phyloP scores from a whole-genome alignment of 495 filamentous ascomycete genomes.

The Sabuloglossum arenarium region DNA sequence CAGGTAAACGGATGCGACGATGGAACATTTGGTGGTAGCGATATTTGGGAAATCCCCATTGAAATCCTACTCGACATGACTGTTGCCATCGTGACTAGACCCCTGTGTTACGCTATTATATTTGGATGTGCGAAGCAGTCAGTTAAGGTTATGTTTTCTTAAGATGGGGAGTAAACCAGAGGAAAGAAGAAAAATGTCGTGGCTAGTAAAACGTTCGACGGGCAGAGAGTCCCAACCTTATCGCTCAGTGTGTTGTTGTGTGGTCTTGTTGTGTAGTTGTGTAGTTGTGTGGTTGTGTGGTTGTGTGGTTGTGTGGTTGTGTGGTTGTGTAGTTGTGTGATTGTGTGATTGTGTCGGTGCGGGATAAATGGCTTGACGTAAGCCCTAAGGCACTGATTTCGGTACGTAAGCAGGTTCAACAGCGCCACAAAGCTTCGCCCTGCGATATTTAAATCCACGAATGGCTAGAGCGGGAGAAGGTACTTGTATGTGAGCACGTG shows the following conservation, averaged over 20 bases:
- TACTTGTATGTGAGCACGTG: background rate
- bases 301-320: too few relatives aligned
- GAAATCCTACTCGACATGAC: constrained; percentile 16
- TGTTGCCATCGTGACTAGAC: constrained; percentile 28
- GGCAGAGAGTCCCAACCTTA: background rate
- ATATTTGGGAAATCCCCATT: background rate
- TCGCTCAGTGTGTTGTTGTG: background rate
- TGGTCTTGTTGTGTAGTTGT: background rate
- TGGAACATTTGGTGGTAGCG: background rate
- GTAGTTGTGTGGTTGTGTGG: too few relatives aligned
- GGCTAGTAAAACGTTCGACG: too few relatives aligned
- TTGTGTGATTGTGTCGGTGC: too few relatives aligned
- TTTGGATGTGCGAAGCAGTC: too few relatives aligned
- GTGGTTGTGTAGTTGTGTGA: too few relatives aligned
- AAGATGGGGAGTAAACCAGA: too few relatives aligned
- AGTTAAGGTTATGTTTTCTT: too few relatives aligned
- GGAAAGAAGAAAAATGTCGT: too few relatives aligned
- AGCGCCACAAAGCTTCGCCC: background rate
- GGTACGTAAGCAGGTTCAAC: background rate
- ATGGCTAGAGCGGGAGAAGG: too few relatives aligned
- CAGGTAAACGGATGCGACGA: constrained; percentile 68
- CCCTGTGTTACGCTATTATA: too few relatives aligned
- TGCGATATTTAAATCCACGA: background rate
- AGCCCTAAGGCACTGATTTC: background rate
- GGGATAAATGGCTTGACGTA: background rate